These are phyloP conservation scores for Colletotrichum echinochloae DNA, from an alignment of 2,329 filamentous ascomycete genomes.

Conservation along the genomic window DNA sequence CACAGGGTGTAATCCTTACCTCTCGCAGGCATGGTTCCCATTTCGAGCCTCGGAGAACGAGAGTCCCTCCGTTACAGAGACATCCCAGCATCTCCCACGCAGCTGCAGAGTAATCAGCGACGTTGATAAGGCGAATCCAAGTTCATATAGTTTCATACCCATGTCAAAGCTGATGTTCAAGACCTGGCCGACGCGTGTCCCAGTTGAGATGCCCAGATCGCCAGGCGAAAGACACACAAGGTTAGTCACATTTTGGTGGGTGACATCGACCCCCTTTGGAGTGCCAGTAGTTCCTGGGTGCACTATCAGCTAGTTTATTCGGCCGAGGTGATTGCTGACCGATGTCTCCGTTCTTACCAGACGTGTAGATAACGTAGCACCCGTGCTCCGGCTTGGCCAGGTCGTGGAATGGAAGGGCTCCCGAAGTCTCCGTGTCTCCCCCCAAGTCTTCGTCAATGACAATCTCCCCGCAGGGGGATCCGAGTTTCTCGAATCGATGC, in stretches of 20 bases:
- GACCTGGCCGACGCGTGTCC: slow-evolving; percentile 65
- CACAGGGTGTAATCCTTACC: slow-evolving; percentile 3
- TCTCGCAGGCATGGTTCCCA: slow-evolving; percentile 36
- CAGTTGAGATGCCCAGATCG: slow-evolving; percentile 61
- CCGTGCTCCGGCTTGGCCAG: slow-evolving; percentile 53
- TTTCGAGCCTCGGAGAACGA: slow-evolving; percentile 39
- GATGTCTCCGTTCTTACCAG: slow-evolving; percentile 48
- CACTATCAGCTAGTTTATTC: background rate
- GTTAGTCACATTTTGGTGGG: slow-evolving; percentile 52
- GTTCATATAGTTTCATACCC: slow-evolving; percentile 59
- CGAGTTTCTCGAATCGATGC: slow-evolving; percentile 22
- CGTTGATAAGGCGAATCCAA: background rate
- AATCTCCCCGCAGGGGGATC: background rate
- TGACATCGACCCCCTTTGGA: slow-evolving; percentile 70
- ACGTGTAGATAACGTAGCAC: slow-evolving; percentile 67
- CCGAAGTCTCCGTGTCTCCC: slow-evolving; percentile 2
- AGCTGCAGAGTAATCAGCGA: slow-evolving; percentile 50
- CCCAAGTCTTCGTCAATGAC: slow-evolving; percentile 32
- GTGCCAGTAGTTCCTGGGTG: slow-evolving; percentile 60
- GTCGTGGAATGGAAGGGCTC: slow-evolving; percentile 35
- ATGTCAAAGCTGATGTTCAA: slow-evolving; percentile 72
- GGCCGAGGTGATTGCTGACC: background rate
- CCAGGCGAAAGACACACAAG: slow-evolving; percentile 14
- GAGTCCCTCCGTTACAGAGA: slow-evolving; percentile 40
- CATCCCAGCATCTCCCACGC: slow-evolving; percentile 69